Conservation (phyloP, 305 asterid genomes). For the Plantago coronopus region DNA sequence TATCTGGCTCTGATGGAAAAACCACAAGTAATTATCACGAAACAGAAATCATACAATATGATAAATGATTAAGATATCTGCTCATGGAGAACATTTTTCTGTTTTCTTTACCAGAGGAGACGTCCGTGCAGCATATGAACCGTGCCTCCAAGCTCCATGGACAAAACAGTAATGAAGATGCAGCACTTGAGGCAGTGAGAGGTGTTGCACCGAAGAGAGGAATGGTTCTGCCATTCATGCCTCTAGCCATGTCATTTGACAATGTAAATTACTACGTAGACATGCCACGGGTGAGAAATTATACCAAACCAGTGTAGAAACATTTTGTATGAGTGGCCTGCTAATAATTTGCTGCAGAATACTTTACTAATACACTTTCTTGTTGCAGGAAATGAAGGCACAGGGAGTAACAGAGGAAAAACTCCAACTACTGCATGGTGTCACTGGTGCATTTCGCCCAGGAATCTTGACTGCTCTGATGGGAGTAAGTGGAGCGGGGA, state of each 20-base stretch:
- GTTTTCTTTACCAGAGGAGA: constrained; percentile 43
- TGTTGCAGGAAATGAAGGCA: constrained; percentile 49
- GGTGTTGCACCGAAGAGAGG: constrained; percentile 69
- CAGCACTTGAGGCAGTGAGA: constrained; percentile 37
- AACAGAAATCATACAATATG: constrained; percentile 3
- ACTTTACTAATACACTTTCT: no score
- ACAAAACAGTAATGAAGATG: constrained; percentile 33
- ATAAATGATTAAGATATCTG: background rate
- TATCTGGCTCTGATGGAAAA: constrained; percentile 50
- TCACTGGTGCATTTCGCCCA: constrained; percentile 66
- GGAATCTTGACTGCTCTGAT: constrained; percentile 64
- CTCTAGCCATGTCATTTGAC: constrained; percentile 83
- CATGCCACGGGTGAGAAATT: constrained; percentile 81
- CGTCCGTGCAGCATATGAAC: constrained; percentile 50
- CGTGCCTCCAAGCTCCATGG: constrained; percentile 33
- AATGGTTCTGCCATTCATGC: constrained; percentile 93
- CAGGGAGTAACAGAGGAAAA: constrained; percentile 52
- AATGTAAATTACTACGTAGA: constrained; percentile 77
- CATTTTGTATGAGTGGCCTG: background rate
- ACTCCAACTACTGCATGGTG: constrained; percentile 49
- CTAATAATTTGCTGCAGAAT: no score
- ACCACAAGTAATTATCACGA: constrained; percentile 41
- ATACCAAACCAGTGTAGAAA: background rate
- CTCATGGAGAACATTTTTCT: constrained; percentile 6
- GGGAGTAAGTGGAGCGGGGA: constrained; percentile 79